Evolutionary conservation across 768 basidiomycete species (phyloP), one percentile per base, ranked within the genome.

Genomic region (Candolleomyces eurysporus): DNA sequence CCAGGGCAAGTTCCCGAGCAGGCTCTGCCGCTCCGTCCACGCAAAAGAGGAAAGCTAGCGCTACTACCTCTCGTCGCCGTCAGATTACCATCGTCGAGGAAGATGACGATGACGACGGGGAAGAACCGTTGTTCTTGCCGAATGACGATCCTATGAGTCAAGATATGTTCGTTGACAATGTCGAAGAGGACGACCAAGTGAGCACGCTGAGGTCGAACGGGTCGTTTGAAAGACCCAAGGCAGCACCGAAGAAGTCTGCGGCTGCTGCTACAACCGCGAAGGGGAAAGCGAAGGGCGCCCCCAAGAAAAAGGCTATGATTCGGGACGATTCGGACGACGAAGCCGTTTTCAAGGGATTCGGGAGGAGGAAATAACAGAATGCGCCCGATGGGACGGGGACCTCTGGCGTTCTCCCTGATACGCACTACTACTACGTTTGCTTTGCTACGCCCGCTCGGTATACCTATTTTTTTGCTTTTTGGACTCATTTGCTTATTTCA

Each of bases 261-360:
- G 45, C 45, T 16, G 65, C 53, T 39, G 60, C 58, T 10, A 64
- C 69, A 14, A 65, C 65, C 40, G 61, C 64, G 45, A 70, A 72
- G n/a, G 64, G 66, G 57, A 59, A 67, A 11, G 63, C 68, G 11
- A 74, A 64, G 54, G 55, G 61, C 52, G 77, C 72, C 49, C n/a
- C 30, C 70, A 77, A 71, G 51, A 63, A 70, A 16, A 68, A 71
- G 1, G 74, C 77, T 36, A 71, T 80, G 11, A 71, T 85, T 40
- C 73, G 86, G 59, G 88, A 90, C 66, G 88, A 89, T 69, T 89
- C 87, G 10, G 90, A 90, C 66, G 86, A 90, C 60, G 89, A 80
- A 6, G 82, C 80, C 31, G 83, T 84, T n/a, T 91, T 91, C 75
- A 83, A 82, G 64, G 88, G 88, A 6, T 88, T 88, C 65, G 72